phyloP scores from a whole-genome alignment of 83 land plant species.

The Diphasiastrum complanatum region DNA sequence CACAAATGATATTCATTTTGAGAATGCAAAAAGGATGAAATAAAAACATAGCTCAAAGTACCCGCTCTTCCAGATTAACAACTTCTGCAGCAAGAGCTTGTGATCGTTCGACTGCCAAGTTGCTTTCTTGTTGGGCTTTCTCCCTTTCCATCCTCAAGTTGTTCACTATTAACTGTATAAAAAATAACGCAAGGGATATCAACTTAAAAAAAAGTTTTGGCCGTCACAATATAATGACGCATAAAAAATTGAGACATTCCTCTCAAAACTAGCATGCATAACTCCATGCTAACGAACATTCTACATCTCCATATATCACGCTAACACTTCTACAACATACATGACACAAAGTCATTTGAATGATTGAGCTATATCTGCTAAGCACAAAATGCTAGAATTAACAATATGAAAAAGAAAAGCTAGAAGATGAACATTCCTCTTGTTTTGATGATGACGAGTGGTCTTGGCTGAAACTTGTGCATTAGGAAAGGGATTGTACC shows the following conservation, averaged over 20 bases:
- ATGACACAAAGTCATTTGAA: no score
- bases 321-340: not conserved
- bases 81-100: conserved; percentile 90
- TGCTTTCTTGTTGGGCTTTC: conserved; percentile 74
- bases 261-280: not conserved
- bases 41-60: conserved; percentile 15
- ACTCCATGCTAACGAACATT: not conserved
- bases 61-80: conserved; percentile 84
- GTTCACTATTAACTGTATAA: conserved; percentile 48
- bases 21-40: no score
- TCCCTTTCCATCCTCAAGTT: conserved; percentile 57
- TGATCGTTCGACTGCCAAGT: conserved; percentile 84
- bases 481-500: no score
- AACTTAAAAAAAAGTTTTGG: not conserved
- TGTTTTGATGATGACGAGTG: no score
- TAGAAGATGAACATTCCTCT: no score
- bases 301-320: not conserved
- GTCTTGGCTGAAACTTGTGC: no score
- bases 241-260: not conserved
- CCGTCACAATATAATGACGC: not conserved
- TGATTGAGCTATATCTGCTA: no score
- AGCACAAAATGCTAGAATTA: no score
- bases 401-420: no score
- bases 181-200: not conserved
- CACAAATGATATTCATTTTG: no score